Conservation (phyloP, 2,329 filamentous ascomycete species). For the Fusarium verticillioides region DNA sequence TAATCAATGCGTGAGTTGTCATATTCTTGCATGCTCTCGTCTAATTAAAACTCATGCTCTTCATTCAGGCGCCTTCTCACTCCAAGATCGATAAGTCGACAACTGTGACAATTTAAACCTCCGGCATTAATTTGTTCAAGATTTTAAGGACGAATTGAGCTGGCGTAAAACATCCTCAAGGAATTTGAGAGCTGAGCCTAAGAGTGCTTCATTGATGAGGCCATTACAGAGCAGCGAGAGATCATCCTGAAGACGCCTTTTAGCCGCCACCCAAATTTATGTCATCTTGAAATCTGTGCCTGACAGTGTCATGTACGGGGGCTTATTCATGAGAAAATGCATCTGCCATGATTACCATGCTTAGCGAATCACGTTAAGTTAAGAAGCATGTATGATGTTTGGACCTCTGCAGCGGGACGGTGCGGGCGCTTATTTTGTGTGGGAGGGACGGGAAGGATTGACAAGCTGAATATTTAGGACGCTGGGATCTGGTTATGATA, state of each 20-base stretch:
- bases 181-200: neutral
- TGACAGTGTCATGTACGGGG: neutral
- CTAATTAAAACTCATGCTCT: conserved; percentile 21
- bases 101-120: neutral
- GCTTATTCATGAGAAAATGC: neutral
- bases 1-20: conserved; percentile 1
- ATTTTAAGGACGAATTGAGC: neutral
- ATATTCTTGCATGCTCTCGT: conserved; percentile 15
- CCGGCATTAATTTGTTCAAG: conserved; percentile 1
- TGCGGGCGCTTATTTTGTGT: neutral
- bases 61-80: conserved; percentile 9
- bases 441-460: neutral
- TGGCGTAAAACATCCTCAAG: neutral
- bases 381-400: neutral
- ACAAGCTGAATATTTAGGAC: neutral
- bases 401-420: neutral
- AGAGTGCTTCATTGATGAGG: neutral
- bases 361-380: neutral
- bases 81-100: conserved; percentile 12
- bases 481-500: neutral
- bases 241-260: too few relatives aligned
- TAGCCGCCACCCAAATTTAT: too few relatives aligned
- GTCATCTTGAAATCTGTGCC: neutral
- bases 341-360: neutral
- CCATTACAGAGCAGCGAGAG: too few relatives aligned